A percentile compares a stretch with the other conserved stretches of the same genome.
These are phyloP conservation scores for Penicillium sp. DNA, from an alignment of 2,329 filamentous ascomycete genomes.

Conservation along the genomic window DNA sequence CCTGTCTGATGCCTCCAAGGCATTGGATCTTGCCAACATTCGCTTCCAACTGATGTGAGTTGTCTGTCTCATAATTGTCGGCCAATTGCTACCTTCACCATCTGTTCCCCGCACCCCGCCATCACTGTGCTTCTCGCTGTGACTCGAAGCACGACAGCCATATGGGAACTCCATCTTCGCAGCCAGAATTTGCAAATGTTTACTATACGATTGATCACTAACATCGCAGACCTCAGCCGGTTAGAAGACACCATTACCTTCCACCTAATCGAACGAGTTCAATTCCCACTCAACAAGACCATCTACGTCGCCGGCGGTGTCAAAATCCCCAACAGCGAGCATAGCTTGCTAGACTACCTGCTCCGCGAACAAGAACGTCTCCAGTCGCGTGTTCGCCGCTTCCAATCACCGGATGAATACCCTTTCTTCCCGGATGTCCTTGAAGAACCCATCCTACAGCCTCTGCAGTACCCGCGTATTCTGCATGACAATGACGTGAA, in stretches of 20 bases:
- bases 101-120: slow-evolving; percentile 4
- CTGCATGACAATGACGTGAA: slow-evolving; percentile 85
- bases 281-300: slow-evolving; percentile 85
- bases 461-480: slow-evolving; percentile 80
- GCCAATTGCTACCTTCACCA: no score
- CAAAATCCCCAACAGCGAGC: slow-evolving; percentile 62
- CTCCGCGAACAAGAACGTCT: slow-evolving; percentile 82
- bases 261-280: slow-evolving; percentile 93
- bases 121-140: neutral
- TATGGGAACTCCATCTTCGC: no score
- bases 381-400: slow-evolving; percentile 88
- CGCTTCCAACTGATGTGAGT: slow-evolving; percentile 86
- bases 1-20: slow-evolving; percentile 74
- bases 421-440: slow-evolving; percentile 87
- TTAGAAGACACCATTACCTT: slow-evolving; percentile 97
- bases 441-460: slow-evolving; percentile 74
- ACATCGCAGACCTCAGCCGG: slow-evolving; percentile 54
- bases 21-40: slow-evolving; percentile 84
- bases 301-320: slow-evolving; percentile 82
- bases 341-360: slow-evolving; percentile 92
- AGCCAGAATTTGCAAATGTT: no score
- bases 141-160: no score
- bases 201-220: no score
- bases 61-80: neutral
- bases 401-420: slow-evolving; percentile 93